Base-by-base conservation (phyloP, 805 yeast genomes). In the Tetrapisispora nanseiensis region DNA sequence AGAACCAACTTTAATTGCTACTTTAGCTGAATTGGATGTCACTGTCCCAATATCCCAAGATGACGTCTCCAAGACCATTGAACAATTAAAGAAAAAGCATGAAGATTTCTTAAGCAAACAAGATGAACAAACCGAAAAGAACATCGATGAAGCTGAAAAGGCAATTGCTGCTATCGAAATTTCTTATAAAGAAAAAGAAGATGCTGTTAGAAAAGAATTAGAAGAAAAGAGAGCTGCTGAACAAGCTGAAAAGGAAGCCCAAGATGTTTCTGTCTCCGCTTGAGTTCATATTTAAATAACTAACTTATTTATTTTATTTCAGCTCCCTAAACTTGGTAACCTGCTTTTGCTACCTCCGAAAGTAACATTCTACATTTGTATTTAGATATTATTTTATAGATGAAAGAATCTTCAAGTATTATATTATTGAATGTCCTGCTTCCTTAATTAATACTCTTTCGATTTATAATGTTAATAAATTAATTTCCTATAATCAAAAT, bases 1-100 rank as follows among this genome's bases (percentile, higher is more conserved):
- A 52, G 90, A 87, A 61, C 82, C 95, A 42, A 82, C 80, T 48
- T 73, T 86, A 47, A 80, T 90, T 54, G 78, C 81, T 48, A 74
- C 82, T 42, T 75, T 92, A 54, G 72, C 85, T 48, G 82, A 82
- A 56, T 75, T 90, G 57, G 78, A 79, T 43, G 74, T 90, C 50
- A 70, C 82, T 37, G 75, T 89, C 48, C 98, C 98, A 60, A 71
- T 81, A 46, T 73, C 79, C 53, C 67, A 75, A 49, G 92, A 80
- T 15, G 90, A 84, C 42, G 78, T 82, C 50, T 71, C 81, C 26
- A 65, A 66, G 35, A 76, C 90, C 48, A 64, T 84, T 55, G 77
- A 70, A 40, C 69, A 76, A 51, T 76, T 90, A 65, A 77, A 79
- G 70, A 74, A 71, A 53, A 87, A 92, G 63, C 75, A 85, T 57